These are phyloP conservation scores for Leishmania tropica DNA, from an alignment of 208 protist species.

Conservation along the genomic window DNA sequence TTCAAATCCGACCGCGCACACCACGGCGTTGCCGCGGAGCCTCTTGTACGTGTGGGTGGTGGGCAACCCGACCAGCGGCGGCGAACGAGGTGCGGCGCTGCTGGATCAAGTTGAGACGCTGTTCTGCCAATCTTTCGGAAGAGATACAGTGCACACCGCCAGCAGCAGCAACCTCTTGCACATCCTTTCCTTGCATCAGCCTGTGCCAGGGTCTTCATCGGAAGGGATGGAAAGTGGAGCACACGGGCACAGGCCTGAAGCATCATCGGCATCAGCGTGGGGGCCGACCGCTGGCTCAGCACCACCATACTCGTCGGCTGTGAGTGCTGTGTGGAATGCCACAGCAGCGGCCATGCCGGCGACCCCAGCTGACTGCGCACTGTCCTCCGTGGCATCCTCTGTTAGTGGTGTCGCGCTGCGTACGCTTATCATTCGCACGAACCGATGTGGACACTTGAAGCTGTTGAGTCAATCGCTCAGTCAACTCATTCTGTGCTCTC, in stretches of 20 bases:
- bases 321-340: constrained; percentile 10
- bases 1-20: too few species aligned
- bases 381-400: not conserved
- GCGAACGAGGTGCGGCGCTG: constrained; percentile 24
- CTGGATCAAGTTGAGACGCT: constrained; percentile 9
- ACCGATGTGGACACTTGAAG: constrained; percentile 20
- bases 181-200: not conserved
- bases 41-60: constrained; percentile 52
- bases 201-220: not conserved
- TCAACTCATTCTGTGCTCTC: constrained; percentile 16
- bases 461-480: constrained; percentile 20
- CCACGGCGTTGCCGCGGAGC: not conserved
- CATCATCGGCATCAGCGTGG: not conserved
- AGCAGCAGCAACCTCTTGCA: constrained; percentile 18
- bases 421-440: constrained; percentile 21
- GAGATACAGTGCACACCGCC: constrained; percentile 14
- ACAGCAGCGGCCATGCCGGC: constrained; percentile 1
- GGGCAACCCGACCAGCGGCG: constrained; percentile 66
- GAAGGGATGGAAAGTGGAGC: not conserved
- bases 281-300: not conserved
- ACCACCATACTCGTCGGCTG: not conserved
- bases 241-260: not conserved
- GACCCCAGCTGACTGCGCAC: not conserved
- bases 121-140: constrained; percentile 13
- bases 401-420: not conserved